Evolutionary conservation across 352 stramenopile genomes (phyloP), one percentile per base, ranked within the genome.

Genomic region (Globisporangium irregulare): DNA sequence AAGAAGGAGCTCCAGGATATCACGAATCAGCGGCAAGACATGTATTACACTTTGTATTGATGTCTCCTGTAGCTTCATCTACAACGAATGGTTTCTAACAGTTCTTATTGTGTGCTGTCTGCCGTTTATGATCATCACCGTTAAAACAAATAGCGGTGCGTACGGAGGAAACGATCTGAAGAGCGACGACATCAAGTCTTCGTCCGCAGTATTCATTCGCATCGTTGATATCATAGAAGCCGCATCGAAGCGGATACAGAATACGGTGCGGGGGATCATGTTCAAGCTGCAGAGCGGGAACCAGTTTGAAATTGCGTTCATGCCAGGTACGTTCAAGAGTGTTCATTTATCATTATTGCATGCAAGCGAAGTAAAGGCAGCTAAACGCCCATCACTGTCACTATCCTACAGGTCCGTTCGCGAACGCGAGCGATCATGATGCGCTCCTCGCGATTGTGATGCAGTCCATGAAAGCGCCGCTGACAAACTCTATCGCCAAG

Each of bases 1-100:
- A 86, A 78, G 68, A 80, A 82, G 60, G 73, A 84, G 73, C 75
- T 92, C 55, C 75, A 81, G 67, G 79, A 87, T 61, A 86, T 91
- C 36, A 85, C 78, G 12, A 88, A 80, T 58, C 68, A 67, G 38
- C 34, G 57, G 57, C 68, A 62, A 14, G 60, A 76, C 4, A 20
- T 36, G 18, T 29, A 15, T 36, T 8, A 43, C 8, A 27, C 46
- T 50, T n/a, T 25, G 25, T 25, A 7, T 61, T 5, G 15, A 9
- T 18, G 18, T 2, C 25, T 55, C 8, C 8, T 27, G n/a, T 10
- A 38, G 32, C n/a, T 20, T 56, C n/a, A 14, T 8, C n/a, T 32
- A 32, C 29, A 32, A 32, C 32, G 29, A 48, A 48, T 48, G 32
- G 24, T 53, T 15, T 14, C 41, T 41, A 36, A 29, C 18, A 25